These are phyloP conservation scores for Xerocomus cyaneibrunnescens DNA, from an alignment of 1,284 basidiomycete genomes.

Conservation along the genomic window DNA sequence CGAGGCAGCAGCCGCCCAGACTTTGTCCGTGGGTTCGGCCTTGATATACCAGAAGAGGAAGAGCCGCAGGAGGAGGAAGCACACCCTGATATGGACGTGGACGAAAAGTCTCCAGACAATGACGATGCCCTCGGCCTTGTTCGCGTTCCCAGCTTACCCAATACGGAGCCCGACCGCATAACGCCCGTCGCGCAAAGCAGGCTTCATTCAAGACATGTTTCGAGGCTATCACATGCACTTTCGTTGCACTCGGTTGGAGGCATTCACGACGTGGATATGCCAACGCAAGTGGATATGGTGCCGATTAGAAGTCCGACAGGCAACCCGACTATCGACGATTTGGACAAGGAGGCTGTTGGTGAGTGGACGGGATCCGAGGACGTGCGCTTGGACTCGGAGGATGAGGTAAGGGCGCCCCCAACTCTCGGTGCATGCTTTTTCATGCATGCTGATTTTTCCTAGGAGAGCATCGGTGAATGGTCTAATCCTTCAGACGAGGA, in stretches of 20 bases:
- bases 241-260: conserved; percentile 65
- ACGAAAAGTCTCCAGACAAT: conserved; percentile 30
- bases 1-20: conserved; percentile 62
- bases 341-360: conserved; percentile 52
- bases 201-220: conserved; percentile 69
- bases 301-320: conserved; percentile 32
- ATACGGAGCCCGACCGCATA: conserved; percentile 35
- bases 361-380: conserved; percentile 85
- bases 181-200: conserved; percentile 51
- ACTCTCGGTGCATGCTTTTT: conserved; percentile 4
- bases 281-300: conserved; percentile 32
- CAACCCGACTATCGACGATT: conserved; percentile 36
- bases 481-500: conserved; percentile 89
- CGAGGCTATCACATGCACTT: conserved; percentile 61
- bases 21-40: conserved; percentile 72
- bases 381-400: conserved; percentile 52
- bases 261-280: conserved; percentile 32
- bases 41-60: conserved; percentile 71
- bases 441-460: conserved; percentile 9
- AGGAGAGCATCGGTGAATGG: conserved; percentile 79
- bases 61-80: conserved; percentile 45
- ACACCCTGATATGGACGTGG: conserved; percentile 25
- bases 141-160: conserved; percentile 17
- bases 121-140: conserved; percentile 17
- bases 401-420: conserved; percentile 51